Evolutionary conservation across 768 basidiomycete species (phyloP).

Genomic region (Chalciporus pseudorubinellus): DNA sequence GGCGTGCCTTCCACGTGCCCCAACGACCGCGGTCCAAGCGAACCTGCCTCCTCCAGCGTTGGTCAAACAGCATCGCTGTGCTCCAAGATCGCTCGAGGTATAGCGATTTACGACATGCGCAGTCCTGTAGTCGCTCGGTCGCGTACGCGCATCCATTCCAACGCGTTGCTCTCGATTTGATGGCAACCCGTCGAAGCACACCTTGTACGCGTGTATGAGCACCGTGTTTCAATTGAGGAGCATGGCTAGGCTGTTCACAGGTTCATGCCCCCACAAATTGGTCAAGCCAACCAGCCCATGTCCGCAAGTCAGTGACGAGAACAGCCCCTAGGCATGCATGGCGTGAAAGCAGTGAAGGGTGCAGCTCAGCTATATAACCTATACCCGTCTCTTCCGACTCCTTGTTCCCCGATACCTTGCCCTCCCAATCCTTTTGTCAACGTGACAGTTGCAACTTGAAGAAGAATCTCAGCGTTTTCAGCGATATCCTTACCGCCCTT

Average conservation of each 20-base stretch:
- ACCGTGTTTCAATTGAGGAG: slow-evolving; percentile 21
- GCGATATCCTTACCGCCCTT: slow-evolving; percentile 39
- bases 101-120: slow-evolving; percentile 16
- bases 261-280: slow-evolving; percentile 24
- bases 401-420: slow-evolving; percentile 37
- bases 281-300: slow-evolving; percentile 28
- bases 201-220: slow-evolving; percentile 28
- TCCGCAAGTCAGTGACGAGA: slow-evolving; percentile 31
- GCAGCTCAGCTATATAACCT: slow-evolving; percentile 36
- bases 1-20: slow-evolving; percentile 29
- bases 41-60: slow-evolving; percentile 7
- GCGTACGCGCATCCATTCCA: not conserved
- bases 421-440: slow-evolving; percentile 34
- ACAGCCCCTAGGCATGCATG: slow-evolving; percentile 36
- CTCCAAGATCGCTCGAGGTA: slow-evolving; percentile 12
- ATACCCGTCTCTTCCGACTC: slow-evolving; percentile 36
- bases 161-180: slow-evolving; percentile 11
- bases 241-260: slow-evolving; percentile 26
- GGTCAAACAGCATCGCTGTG: slow-evolving; percentile 2
- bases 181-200: slow-evolving; percentile 19
- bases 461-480: slow-evolving; percentile 20
- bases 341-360: slow-evolving; percentile 41
- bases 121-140: slow-evolving; percentile 4
- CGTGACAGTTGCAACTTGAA: slow-evolving; percentile 30
- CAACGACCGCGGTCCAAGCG: not conserved